These are phyloP conservation scores for Fraxinus quadrangulata DNA, from an alignment of 257 asterid genomes.

Conservation along the genomic window DNA sequence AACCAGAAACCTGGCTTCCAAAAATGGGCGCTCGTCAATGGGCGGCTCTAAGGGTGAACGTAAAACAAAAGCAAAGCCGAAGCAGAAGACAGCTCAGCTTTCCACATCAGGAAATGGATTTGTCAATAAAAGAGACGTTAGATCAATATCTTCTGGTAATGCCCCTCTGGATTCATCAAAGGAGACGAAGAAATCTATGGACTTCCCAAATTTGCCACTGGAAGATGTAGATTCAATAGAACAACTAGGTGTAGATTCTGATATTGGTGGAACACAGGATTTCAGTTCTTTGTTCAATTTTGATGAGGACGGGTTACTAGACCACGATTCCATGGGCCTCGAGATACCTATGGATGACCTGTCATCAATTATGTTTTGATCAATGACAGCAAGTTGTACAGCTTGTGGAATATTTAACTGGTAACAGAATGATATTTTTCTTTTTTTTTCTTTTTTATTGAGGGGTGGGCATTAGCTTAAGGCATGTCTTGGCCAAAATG, in stretches of 20 bases:
- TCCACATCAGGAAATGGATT: constrained; percentile 68
- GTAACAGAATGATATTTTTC: constrained; percentile 33
- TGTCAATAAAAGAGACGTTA: constrained; percentile 52
- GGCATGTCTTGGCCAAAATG: constrained; percentile 46
- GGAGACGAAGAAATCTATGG: constrained; percentile 46
- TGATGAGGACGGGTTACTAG: constrained; percentile 70
- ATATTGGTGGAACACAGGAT: constrained; percentile 72
- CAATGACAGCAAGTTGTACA: constrained; percentile 48
- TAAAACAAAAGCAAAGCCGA: constrained; percentile 73
- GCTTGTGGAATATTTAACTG: constrained; percentile 49
- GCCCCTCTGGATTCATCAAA: constrained; percentile 34
- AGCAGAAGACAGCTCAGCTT: constrained; percentile 85
- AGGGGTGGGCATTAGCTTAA: constrained; percentile 18
- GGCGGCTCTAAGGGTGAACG: constrained; percentile 82
- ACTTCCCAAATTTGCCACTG: constrained; percentile 44
- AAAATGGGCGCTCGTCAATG: constrained; percentile 44
- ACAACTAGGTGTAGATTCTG: constrained; percentile 66
- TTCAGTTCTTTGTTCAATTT: constrained; percentile 83
- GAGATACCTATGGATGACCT: constrained; percentile 92
- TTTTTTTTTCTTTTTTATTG: not conserved
- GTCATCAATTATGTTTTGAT: constrained; percentile 66
- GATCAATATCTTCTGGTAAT: constrained; percentile 50
- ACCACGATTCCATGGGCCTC: constrained; percentile 70
- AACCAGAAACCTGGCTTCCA: constrained; percentile 39
- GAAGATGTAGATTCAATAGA: constrained; percentile 57